phyloP scores from a whole-genome alignment of 2,329 filamentous ascomycete genomes.

The Diplocarpon rosae region DNA sequence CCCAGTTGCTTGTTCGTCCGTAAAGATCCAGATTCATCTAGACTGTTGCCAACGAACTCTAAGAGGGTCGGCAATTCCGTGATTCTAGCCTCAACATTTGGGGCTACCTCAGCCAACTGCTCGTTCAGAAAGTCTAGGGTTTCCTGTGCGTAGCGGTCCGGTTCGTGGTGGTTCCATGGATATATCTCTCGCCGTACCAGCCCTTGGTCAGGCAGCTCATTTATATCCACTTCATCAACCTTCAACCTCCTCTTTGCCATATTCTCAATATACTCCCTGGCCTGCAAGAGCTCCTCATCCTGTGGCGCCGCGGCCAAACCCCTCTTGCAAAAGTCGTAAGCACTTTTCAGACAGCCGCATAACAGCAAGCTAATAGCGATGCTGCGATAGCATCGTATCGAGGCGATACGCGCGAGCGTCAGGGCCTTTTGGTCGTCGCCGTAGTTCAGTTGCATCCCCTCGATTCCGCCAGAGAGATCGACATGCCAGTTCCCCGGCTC shows the following conservation, averaged over 20 bases:
- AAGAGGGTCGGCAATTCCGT: constrained; percentile 62
- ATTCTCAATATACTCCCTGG: constrained; percentile 41
- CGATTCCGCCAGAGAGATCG: constrained; percentile 12
- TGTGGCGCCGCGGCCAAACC: constrained; percentile 44
- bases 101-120: constrained; percentile 56
- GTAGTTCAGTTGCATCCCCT: constrained; percentile 20
- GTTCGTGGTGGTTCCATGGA: constrained; percentile 56
- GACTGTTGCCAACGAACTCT: constrained; percentile 36
- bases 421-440: constrained; percentile 28
- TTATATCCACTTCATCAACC: constrained; percentile 34
- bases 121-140: constrained; percentile 63
- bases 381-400: constrained; percentile 48
- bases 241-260: constrained; percentile 39
- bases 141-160: constrained; percentile 58
- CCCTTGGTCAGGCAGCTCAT: constrained; percentile 56
- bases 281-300: constrained; percentile 44
- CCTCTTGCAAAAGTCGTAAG: constrained; percentile 52
- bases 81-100: constrained; percentile 70
- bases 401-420: constrained; percentile 37
- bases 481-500: constrained; percentile 4
- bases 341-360: constrained; percentile 58
- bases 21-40: constrained; percentile 37
- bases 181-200: constrained; percentile 61
- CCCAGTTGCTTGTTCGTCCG: constrained; percentile 68
- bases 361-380: constrained; percentile 48